A percentile compares a stretch with the other conserved stretches of the same genome.
phyloP scores from a whole-genome alignment of 2,329 filamentous ascomycete species.

The Hortaea sp. region DNA sequence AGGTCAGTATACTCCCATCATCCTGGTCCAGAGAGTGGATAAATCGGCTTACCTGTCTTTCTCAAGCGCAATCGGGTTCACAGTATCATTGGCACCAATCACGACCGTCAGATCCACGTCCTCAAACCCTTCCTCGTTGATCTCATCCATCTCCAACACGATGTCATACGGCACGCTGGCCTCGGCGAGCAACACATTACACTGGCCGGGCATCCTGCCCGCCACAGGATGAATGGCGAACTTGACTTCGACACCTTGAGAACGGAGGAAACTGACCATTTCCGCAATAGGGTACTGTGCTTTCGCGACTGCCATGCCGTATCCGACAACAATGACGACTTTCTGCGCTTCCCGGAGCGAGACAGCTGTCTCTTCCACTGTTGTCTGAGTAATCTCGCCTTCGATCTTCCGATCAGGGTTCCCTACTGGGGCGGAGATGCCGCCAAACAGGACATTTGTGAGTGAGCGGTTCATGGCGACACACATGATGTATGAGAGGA shows the following conservation, averaged over 20 bases:
- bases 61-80: constrained; percentile 81
- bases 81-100: constrained; percentile 86
- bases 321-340: constrained; percentile 83
- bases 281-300: constrained; percentile 84
- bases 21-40: too few species aligned
- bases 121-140: constrained; percentile 73
- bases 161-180: constrained; percentile 85
- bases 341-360: constrained; percentile 65
- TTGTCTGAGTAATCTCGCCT: constrained; percentile 67
- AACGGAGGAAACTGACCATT: constrained; percentile 64
- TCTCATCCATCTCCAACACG: constrained; percentile 90
- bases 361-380: constrained; percentile 71
- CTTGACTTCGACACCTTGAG: constrained; percentile 67
- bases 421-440: constrained; percentile 56
- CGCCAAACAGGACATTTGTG: constrained; percentile 83
- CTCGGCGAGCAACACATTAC: constrained; percentile 82
- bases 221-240: constrained; percentile 66
- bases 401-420: constrained; percentile 64
- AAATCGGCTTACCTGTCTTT: constrained; percentile 41
- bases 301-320: constrained; percentile 90
- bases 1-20: not conserved
- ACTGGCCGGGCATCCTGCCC: constrained; percentile 86
- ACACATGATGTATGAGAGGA: constrained; percentile 79
- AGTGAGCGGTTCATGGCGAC: constrained; percentile 85
- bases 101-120: constrained; percentile 81